A percentile compares a stretch with the other conserved stretches of the same genome.
These are phyloP conservation scores for Acacia melanoxylon DNA, from an alignment of 306 rosid genomes.

Conservation along the genomic window DNA sequence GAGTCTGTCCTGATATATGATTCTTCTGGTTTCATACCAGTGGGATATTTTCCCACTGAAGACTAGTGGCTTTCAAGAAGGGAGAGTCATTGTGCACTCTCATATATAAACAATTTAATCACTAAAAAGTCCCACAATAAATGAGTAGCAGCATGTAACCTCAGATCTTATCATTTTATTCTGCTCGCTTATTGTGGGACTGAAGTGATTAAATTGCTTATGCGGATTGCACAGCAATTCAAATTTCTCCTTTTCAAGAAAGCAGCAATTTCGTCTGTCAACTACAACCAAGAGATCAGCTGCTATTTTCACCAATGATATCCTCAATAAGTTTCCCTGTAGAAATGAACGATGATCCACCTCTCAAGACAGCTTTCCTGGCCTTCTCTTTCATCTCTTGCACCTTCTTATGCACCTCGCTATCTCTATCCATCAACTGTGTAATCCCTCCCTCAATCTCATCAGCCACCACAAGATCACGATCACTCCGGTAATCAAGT, in stretches of 20 bases:
- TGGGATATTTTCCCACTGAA: background rate
- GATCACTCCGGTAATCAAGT: constrained; percentile 42
- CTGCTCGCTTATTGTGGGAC: too few species aligned
- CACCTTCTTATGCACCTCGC: constrained; percentile 41
- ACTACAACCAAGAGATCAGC: background rate
- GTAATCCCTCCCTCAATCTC: constrained; percentile 49
- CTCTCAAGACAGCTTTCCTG: constrained; percentile 35
- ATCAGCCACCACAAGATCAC: constrained; percentile 49
- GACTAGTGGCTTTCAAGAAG: background rate
- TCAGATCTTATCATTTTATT: too few species aligned
- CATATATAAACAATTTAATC: too few species aligned
- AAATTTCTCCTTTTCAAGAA: background rate
- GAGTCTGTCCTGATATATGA: background rate
- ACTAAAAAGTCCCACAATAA: too few species aligned
- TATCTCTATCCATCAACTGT: constrained; percentile 37
- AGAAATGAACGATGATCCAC: constrained; percentile 48
- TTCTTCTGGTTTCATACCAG: background rate
- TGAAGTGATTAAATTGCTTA: too few species aligned
- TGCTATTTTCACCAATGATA: constrained; percentile 20
- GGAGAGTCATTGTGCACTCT: background rate
- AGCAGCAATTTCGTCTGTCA: background rate
- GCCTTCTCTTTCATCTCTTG: constrained; percentile 41
- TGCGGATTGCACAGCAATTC: too few species aligned
- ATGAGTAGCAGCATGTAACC: too few species aligned
- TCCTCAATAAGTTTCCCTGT: constrained; percentile 25